A percentile compares a stretch with the other conserved stretches of the same genome.
These are phyloP conservation scores for Ophiocordyceps polyrhachis-furcata DNA, from an alignment of 2,329 filamentous ascomycete genomes.

Conservation along the genomic window DNA sequence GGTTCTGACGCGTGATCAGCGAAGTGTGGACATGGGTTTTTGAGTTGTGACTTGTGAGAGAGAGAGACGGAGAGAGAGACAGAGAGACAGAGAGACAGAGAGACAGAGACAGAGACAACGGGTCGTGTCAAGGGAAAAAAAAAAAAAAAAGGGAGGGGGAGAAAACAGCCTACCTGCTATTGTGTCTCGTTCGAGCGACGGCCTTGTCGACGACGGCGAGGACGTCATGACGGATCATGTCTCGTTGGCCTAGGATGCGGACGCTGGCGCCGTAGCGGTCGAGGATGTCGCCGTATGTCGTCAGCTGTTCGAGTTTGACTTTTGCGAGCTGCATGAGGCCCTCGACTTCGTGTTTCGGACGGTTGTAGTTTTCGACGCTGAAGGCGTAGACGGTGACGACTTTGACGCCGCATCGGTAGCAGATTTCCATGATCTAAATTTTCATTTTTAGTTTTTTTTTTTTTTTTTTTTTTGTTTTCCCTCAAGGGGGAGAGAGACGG, in stretches of 20 bases:
- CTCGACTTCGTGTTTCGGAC: conserved; percentile 90
- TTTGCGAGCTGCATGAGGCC: conserved; percentile 96
- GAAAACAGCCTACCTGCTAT: conserved; percentile 42
- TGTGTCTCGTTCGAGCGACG: conserved; percentile 70
- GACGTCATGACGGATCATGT: conserved; percentile 73
- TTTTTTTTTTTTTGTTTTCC: too few relatives aligned
- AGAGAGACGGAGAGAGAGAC: too few relatives aligned
- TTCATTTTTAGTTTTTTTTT: too few relatives aligned
- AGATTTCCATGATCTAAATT: conserved; percentile 72
- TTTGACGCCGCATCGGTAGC: conserved; percentile 93
- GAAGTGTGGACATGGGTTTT: background rate
- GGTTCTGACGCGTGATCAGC: too few relatives aligned
- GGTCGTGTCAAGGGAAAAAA: too few relatives aligned
- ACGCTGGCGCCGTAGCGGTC: conserved; percentile 84
- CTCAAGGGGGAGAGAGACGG: too few relatives aligned
- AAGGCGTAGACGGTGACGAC: conserved; percentile 97
- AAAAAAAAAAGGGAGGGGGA: too few relatives aligned
- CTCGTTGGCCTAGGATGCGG: conserved; percentile 66
- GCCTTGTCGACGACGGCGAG: conserved; percentile 74
- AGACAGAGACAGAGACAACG: too few relatives aligned
- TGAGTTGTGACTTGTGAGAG: background rate
- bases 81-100: too few relatives aligned
- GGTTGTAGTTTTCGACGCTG: conserved; percentile 97
- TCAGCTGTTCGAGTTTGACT: conserved; percentile 78
- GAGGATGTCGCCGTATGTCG: conserved; percentile 81